Evolutionary conservation across 2,329 filamentous ascomycete genomes (phyloP), one percentile per base, ranked within the genome.

Genomic region (Cadophora sp.): DNA sequence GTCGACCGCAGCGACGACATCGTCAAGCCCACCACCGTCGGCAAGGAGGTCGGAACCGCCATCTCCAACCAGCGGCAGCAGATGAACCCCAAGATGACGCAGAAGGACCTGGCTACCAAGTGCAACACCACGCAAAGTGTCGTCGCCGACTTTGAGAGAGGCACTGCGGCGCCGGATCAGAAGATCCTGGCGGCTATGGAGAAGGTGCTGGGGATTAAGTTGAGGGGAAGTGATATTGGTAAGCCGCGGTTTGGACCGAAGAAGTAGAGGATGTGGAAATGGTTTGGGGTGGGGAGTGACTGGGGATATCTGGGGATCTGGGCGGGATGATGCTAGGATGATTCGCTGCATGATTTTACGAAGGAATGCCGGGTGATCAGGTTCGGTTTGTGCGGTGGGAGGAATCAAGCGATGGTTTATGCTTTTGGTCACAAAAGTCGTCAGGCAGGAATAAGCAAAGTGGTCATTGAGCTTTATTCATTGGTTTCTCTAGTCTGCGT

Each of bases 1-100:
- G 94, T 99, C 81, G 96, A 98, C 86, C 94, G 95, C 75, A 91
- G 90, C 79, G 94, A 98, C 85, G 96, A 97, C 80, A 97, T 97
- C 83, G 91, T 98, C 83, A 97, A 97, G 85, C 94, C 94, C 78
- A 97, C 97, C 84, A 97, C 93, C 58, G 86, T 97, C 68, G 93
- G 94, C 79, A 86, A 87, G 77, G 85, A 87, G 66, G 93, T 98
- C 73, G 93, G 92, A 77, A 89, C 92, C 73, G 92, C 91, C 73
- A 97, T 98, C 83, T 87, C 89, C 77, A 87, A 91, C 77, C 88
- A 92, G 66, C 92, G 96, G 73, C 89, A 89, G 79, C 89, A 91
- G 79, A 90, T 93, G 79, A 92, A 92, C 81, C 94, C 94, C 81
- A 96, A 97, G 84, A 95, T 98, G 93, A 97, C 94, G 67, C 96